phyloP scores from a whole-genome alignment of 2,329 filamentous ascomycete genomes.

The Aspergillus oerlinghausenensis region DNA sequence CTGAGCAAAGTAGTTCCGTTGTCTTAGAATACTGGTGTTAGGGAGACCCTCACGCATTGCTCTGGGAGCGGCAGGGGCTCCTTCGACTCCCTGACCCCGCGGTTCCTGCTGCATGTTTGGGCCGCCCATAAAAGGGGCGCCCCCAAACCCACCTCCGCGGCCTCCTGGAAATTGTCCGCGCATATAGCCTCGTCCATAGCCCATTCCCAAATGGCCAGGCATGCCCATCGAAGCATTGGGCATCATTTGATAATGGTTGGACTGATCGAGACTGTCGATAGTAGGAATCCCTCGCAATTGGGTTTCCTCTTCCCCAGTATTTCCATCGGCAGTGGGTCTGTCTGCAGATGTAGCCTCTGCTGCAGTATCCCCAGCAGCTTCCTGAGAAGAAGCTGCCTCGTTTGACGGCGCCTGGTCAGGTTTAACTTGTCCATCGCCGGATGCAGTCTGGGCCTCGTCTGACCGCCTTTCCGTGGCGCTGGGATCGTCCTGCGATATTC shows the following conservation, averaged over 20 bases:
- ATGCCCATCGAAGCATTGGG: conserved; percentile 29
- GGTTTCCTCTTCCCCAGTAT: conserved; percentile 12
- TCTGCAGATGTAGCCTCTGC: conserved; percentile 11
- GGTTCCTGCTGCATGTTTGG: conserved; percentile 32
- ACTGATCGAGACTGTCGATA: conserved; percentile 28
- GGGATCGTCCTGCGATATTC: conserved; percentile 7
- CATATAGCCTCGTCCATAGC: conserved; percentile 39
- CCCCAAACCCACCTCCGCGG: conserved; percentile 32
- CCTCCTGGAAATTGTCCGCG: conserved; percentile 44
- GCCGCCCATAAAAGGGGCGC: conserved; percentile 26
- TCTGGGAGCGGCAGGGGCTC: conserved; percentile 86
- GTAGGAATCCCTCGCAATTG: conserved; percentile 28
- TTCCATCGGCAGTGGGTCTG: conserved; percentile 10
- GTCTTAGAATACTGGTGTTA: conserved; percentile 70
- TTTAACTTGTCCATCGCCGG: conserved; percentile 30
- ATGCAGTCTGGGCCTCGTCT: conserved; percentile 31
- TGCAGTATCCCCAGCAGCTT: conserved; percentile 9
- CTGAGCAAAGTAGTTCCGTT: conserved; percentile 47
- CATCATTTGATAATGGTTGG: conserved; percentile 19
- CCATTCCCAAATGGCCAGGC: conserved; percentile 21
- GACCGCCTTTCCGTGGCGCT: conserved; percentile 19
- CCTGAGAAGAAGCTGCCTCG: conserved; percentile 8
- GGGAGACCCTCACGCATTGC: conserved; percentile 87
- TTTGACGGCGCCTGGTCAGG: conserved; percentile 22
- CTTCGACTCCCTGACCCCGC: conserved; percentile 55